Evolutionary conservation across 2,329 filamentous ascomycete genomes (phyloP).

Genomic region (Hymenoscyphus fructigenus): DNA sequence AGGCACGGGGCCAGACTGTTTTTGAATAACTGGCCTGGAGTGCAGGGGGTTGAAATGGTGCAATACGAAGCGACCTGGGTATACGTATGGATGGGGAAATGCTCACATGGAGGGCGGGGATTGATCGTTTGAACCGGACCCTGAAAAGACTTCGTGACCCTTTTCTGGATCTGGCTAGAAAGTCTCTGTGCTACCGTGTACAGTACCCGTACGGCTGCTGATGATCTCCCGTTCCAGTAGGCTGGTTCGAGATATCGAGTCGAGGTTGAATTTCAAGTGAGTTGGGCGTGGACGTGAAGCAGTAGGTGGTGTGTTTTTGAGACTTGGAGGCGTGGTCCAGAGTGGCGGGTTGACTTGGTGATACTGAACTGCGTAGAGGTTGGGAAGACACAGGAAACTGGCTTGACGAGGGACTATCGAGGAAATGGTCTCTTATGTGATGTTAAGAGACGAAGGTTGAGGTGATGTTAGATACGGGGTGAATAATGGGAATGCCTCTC

Average conservation of each 20-base stretch:
- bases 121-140: neutral
- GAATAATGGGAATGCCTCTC: neutral
- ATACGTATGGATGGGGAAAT: neutral
- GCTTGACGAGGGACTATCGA: too few species aligned
- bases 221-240: neutral
- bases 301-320: neutral
- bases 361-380: neutral
- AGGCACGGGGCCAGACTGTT: neutral
- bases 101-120: neutral
- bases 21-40: neutral
- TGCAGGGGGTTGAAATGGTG: neutral
- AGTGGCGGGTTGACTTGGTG: neutral
- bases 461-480: neutral
- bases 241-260: neutral
- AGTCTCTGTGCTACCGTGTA: neutral
- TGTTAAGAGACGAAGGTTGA: neutral
- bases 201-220: neutral
- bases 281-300: neutral
- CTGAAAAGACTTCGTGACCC: neutral
- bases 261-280: neutral
- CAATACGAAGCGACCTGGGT: neutral
- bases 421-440: neutral
- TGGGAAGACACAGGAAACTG: neutral
- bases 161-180: neutral
- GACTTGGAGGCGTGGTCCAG: neutral